These are phyloP conservation scores for Fusarium veterinarium DNA, from an alignment of 2,329 filamentous ascomycete genomes.

Conservation along the genomic window DNA sequence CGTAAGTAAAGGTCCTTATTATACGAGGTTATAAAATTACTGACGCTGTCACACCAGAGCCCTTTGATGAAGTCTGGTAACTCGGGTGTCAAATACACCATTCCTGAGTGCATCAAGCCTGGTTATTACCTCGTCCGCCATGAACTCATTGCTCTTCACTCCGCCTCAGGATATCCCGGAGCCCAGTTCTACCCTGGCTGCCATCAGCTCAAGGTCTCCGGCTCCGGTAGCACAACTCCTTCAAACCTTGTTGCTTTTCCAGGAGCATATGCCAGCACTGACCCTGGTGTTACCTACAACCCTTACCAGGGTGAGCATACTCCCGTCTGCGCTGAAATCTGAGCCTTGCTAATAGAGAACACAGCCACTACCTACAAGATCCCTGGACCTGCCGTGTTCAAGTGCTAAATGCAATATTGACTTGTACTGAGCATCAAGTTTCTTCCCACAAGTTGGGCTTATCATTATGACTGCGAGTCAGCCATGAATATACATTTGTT, in stretches of 20 bases:
- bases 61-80: constrained; percentile 59
- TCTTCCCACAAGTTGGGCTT: constrained; percentile 21
- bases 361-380: constrained; percentile 57
- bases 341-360: neutral
- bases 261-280: constrained; percentile 62
- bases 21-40: neutral
- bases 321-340: neutral
- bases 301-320: constrained; percentile 57
- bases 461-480: constrained; percentile 17
- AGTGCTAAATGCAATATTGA: constrained; percentile 50
- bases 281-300: constrained; percentile 65
- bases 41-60: constrained; percentile 41
- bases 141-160: constrained; percentile 67
- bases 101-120: constrained; percentile 62
- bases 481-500: neutral
- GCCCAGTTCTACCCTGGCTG: constrained; percentile 69
- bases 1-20: constrained; percentile 41
- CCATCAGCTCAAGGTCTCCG: constrained; percentile 66
- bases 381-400: constrained; percentile 61
- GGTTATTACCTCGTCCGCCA: constrained; percentile 70
- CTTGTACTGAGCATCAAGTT: neutral
- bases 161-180: constrained; percentile 60
- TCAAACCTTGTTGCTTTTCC: constrained; percentile 61
- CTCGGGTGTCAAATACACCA: constrained; percentile 61
- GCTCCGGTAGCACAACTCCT: constrained; percentile 57